Evolutionary conservation across 1,284 basidiomycete species (phyloP).

Genomic region (Cerrena zonata): DNA sequence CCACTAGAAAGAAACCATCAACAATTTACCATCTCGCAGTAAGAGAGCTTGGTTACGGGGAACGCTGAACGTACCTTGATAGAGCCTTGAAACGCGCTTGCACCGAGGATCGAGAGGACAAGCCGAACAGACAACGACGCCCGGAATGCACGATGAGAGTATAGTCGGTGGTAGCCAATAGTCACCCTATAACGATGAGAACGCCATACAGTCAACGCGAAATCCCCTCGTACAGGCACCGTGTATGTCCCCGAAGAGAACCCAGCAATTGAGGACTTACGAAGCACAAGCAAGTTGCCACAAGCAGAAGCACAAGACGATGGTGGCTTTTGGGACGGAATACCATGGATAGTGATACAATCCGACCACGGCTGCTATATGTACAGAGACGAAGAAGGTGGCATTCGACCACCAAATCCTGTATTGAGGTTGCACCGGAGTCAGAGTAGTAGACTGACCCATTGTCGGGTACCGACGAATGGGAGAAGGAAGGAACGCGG

Average conservation of each 20-base stretch:
- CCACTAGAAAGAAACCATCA: constrained; percentile 30
- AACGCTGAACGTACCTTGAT: constrained; percentile 39
- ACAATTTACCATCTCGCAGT: not conserved
- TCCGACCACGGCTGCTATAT: constrained; percentile 56
- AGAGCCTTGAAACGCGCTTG: constrained; percentile 64
- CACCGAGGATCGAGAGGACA: constrained; percentile 59
- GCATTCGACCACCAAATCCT: constrained; percentile 66
- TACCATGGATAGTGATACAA: constrained; percentile 45
- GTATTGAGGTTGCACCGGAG: constrained; percentile 8
- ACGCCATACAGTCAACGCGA: too few relatives aligned
- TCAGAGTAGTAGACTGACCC: not conserved
- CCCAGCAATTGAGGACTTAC: too few relatives aligned
- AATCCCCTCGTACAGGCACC: too few relatives aligned
- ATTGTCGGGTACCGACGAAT: not conserved
- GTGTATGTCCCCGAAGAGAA: too few relatives aligned
- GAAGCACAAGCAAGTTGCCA: constrained; percentile 74
- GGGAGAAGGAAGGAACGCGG: not conserved
- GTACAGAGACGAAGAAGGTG: constrained; percentile 60
- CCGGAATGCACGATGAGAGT: constrained; percentile 67
- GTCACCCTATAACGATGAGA: constrained; percentile 47
- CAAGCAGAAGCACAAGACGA: constrained; percentile 47
- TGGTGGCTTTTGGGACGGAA: constrained; percentile 39
- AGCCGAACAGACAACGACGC: constrained; percentile 53
- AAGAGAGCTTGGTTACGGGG: not conserved
- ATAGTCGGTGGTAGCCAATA: constrained; percentile 72